Evolutionary conservation across 1,139 yeast genomes (phyloP).

Genomic region (Candida buenavistaensis): DNA sequence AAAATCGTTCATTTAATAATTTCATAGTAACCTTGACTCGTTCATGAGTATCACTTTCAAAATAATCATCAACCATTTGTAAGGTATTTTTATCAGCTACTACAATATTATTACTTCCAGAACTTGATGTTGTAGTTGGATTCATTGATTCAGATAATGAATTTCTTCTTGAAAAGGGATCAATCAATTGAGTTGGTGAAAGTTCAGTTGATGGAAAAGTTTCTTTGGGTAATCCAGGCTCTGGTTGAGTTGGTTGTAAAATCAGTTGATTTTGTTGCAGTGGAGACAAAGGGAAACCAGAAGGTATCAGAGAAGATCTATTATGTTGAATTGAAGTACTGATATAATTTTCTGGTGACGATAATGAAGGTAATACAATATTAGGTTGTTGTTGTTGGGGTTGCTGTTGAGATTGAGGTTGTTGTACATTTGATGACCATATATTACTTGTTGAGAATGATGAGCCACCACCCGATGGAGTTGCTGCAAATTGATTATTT

Average conservation of each 20-base stretch:
- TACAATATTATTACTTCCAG: slow-evolving; percentile 2
- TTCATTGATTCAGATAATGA: slow-evolving; percentile 23
- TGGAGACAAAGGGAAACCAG: slow-evolving; percentile 11
- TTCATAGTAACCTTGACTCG: slow-evolving; percentile 38
- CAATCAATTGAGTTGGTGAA: slow-evolving; percentile 13
- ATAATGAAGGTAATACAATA: slow-evolving; percentile 1
- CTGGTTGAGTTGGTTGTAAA: background rate
- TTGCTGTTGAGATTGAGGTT: background rate
- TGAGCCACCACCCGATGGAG: background rate
- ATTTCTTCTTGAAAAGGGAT: slow-evolving; percentile 22
- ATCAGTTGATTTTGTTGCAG: slow-evolving; percentile 6
- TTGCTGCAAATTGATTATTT: background rate
- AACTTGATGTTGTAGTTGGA: slow-evolving; percentile 4
- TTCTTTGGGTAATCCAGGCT: slow-evolving; percentile 1
- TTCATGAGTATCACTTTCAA: slow-evolving; percentile 40
- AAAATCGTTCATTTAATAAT: slow-evolving; percentile 25
- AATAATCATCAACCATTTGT: slow-evolving; percentile 35
- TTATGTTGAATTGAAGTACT: slow-evolving; percentile 7
- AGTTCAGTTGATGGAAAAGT: background rate
- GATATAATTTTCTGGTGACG: slow-evolving; percentile 11
- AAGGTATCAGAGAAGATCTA: slow-evolving; percentile 14
- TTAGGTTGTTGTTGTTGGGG: slow-evolving; percentile 4
- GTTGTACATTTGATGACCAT: no score
- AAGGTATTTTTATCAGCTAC: slow-evolving; percentile 14
- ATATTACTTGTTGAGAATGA: no score